Base-by-base conservation (phyloP, 2,329 filamentous ascomycete species). In the Chalaropsis thielavioides region DNA sequence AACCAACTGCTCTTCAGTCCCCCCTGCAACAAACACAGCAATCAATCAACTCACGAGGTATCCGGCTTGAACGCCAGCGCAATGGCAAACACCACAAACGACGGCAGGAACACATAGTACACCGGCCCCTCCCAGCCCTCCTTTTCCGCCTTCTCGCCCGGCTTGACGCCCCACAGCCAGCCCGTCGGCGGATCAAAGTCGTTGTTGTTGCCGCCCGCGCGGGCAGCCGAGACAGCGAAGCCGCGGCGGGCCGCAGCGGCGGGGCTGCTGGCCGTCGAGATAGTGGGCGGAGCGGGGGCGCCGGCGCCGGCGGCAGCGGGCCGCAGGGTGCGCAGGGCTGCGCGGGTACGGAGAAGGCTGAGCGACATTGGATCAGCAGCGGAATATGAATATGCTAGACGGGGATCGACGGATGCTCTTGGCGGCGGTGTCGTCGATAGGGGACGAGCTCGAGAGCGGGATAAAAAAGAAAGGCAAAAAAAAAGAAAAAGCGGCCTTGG, bases 51-150 rank as follows among this genome's bases (percentile, higher is more conserved):
- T 79, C 82, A 99, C 94, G 90, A 95, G 69, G 92, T 97, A 81
- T 99, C 94, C 63, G 94, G 94, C 85, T 97, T 97, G 75, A 94
- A 97, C 68, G 90, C 90, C 78, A 96, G 90, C 69, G 88, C 90
- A 69, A 96, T 80, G 68, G 83, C 84, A 64, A 86, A 87, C 69
- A 90, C 80, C 35, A 84, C 77, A 72, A 95, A 77, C 72, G 85
- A 87, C 64, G 89, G 90, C 74, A 86, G 88, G 76, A 95, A 91
- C 61, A 92, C 91, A 74, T 89, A 89, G 74, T 87, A 87, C 80
- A 88, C 92, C 65, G 91, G 77, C 70, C 81, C 85, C 82, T 99
- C 94, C 94, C 94, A 99, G 63, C 92, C 94, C 79, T 99, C 94
- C 76, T 90, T 89, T 82, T 95, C 85, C 74, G 90, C 86, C 81